phyloP scores from a whole-genome alignment of 192 early-diverging fungal genomes.

The Pilaira anomala region DNA sequence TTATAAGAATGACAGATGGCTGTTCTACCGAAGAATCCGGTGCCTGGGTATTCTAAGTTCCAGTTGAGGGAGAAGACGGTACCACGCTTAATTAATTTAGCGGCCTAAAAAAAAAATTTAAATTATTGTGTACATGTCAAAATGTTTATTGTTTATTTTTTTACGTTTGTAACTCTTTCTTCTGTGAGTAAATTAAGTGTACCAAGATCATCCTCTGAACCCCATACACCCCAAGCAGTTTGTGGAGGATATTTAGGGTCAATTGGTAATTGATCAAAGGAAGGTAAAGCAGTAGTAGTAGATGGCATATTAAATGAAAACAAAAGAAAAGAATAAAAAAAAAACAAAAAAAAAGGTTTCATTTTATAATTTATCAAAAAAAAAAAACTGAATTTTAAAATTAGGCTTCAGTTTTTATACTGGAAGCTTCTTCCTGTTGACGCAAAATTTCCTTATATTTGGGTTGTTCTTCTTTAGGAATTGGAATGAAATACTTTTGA shows the following conservation, averaged over 20 bases:
- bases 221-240: constrained; percentile 35
- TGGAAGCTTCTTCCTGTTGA: background rate
- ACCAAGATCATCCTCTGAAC: constrained; percentile 31
- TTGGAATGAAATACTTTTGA: background rate
- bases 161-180: constrained; percentile 17
- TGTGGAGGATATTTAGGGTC: constrained; percentile 27
- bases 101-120: too few relatives aligned
- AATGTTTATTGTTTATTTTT: too few relatives aligned
- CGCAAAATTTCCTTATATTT: background rate
- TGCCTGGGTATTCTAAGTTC: constrained; percentile 24
- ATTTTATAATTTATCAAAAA: too few relatives aligned
- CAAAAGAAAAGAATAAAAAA: too few relatives aligned
- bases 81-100: constrained; percentile 22
- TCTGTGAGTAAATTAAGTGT: constrained; percentile 27
- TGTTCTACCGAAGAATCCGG: too few relatives aligned
- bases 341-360: too few relatives aligned
- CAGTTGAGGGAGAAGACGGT: constrained; percentile 32
- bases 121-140: too few relatives aligned
- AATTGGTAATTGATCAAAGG: constrained; percentile 29
- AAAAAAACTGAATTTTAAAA: too few relatives aligned
- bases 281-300: too few relatives aligned
- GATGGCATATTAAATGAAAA: too few relatives aligned
- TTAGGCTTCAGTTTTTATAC: too few relatives aligned
- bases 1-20: background rate
- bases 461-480: background rate